Evolutionary conservation across 108 stramenopile species (phyloP), one percentile per base, ranked within the genome.

Genomic region (Chaetoceros muelleri): DNA sequence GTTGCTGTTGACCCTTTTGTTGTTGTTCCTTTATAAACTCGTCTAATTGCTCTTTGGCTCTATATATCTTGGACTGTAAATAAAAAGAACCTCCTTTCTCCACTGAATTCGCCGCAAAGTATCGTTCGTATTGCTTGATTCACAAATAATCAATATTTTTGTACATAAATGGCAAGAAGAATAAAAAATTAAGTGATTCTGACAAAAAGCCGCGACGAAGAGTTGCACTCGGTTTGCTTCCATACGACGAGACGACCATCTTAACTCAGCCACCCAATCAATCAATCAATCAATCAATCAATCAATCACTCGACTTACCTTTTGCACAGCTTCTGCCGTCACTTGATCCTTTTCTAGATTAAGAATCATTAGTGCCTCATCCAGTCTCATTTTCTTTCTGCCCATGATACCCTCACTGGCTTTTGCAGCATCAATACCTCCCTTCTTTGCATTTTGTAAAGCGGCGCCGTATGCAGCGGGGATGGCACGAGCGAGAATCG

Each of bases 41-140:
- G 19, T 76, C 69, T 58, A 99, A 61, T 51, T 87, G 64, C 72
- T 99, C 96, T 62, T 90, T 91, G 7, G 98, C 96, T 28, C 98
- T 71, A 69, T 75, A 92, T 20, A 99, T 71, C 73, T 99, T 99
- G 40, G 90, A 93, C 77, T 99, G 98, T 69, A 99, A 69, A 70
- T 99, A 99, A 74, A 99, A 99, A 47, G 84, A 87, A 28, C 98
- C 98, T 22, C 96, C 96, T 27, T 96, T 97, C 24, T 65, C 61
- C 5, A 95, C 87, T 53, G 79, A 87, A 69, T 99, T 98, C 34
- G 90, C 87, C 19, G 70, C 86, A 75, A 94, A 97, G 61, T 90
- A 94, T 66, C 72, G 73, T 19, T 97, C 85, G 62, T 81, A 92
- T 84, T 87, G 85, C 79, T 81, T 10, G 5, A 40, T 10, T 10